phyloP scores from a whole-genome alignment of 2,329 filamentous ascomycete genomes.

The Nigrospora osmanthi region DNA sequence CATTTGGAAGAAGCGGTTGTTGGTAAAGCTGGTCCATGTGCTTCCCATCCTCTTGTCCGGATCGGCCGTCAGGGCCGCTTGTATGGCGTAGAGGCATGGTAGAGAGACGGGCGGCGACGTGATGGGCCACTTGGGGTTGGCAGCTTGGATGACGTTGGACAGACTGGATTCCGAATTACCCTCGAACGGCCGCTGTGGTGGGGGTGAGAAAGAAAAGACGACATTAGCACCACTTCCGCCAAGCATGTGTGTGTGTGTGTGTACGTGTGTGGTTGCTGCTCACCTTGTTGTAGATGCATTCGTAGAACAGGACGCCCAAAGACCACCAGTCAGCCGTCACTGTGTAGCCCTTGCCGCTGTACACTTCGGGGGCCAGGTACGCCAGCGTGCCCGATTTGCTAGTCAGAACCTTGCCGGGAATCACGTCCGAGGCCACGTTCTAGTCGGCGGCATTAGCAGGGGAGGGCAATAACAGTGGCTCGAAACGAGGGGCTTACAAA shows the following conservation, averaged over 20 bases:
- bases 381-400: conserved; percentile 96
- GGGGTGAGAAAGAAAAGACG: conserved; percentile 16
- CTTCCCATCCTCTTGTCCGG: conserved; percentile 76
- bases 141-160: conserved; percentile 72
- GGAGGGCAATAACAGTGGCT: not conserved
- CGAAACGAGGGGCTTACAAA: conserved; percentile 57
- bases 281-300: conserved; percentile 99
- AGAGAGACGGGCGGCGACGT: conserved; percentile 87
- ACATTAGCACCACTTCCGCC: conserved; percentile 5
- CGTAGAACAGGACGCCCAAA: conserved; percentile 93
- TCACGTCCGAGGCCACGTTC: conserved; percentile 95
- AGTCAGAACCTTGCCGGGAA: conserved; percentile 72
- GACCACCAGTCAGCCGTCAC: conserved; percentile 98
- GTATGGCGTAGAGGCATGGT: conserved; percentile 82
- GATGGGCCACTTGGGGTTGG: conserved; percentile 79
- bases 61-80: conserved; percentile 73
- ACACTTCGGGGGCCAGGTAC: conserved; percentile 93
- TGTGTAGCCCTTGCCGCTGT: conserved; percentile 81
- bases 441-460: conserved; percentile 26
- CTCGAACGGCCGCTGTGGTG: conserved; percentile 75
- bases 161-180: conserved; percentile 78
- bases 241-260: not conserved
- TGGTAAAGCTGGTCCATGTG: conserved; percentile 76
- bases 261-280: conserved; percentile 9
- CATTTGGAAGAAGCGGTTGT: conserved; percentile 80